phyloP scores from a whole-genome alignment of 768 basidiomycete species.

The Amanita subjunquillea region DNA sequence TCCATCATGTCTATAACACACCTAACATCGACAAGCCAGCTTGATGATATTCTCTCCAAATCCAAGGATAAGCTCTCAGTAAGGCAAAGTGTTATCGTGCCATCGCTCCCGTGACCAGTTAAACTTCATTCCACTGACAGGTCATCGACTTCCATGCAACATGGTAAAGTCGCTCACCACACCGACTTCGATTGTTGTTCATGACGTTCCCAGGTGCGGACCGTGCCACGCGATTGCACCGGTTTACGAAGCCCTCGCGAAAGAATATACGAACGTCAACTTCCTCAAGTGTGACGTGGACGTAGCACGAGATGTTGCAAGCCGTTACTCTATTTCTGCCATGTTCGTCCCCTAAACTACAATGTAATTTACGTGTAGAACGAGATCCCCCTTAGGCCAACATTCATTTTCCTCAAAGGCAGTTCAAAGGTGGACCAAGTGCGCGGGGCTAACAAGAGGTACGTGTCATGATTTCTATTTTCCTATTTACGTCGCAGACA shows the following conservation, averaged over 20 bases:
- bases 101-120: not conserved
- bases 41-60: conserved; percentile 47
- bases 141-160: conserved; percentile 84
- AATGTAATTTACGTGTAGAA: not conserved
- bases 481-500: not conserved
- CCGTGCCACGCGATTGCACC: conserved; percentile 83
- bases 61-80: conserved; percentile 61
- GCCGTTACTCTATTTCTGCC: conserved; percentile 51
- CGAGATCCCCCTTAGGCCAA: conserved; percentile 47
- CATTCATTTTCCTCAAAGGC: conserved; percentile 71
- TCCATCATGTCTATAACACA: conserved; percentile 43
- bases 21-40: conserved; percentile 50
- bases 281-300: conserved; percentile 84
- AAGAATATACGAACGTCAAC: conserved; percentile 58
- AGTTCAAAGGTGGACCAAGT: conserved; percentile 59
- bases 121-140: conserved; percentile 21
- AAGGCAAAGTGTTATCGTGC: conserved; percentile 6
- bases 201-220: conserved; percentile 52
- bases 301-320: conserved; percentile 56
- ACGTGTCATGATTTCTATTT: conserved; percentile 13
- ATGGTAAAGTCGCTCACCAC: conserved; percentile 38
- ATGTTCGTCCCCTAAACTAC: conserved; percentile 39
- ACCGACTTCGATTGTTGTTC: not conserved
- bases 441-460: conserved; percentile 63
- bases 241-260: conserved; percentile 56